Percentiles rank a stretch among this genome's conserved stretches.
Conservation (phyloP, 345 rosid species). For the Mangifera indica region DNA sequence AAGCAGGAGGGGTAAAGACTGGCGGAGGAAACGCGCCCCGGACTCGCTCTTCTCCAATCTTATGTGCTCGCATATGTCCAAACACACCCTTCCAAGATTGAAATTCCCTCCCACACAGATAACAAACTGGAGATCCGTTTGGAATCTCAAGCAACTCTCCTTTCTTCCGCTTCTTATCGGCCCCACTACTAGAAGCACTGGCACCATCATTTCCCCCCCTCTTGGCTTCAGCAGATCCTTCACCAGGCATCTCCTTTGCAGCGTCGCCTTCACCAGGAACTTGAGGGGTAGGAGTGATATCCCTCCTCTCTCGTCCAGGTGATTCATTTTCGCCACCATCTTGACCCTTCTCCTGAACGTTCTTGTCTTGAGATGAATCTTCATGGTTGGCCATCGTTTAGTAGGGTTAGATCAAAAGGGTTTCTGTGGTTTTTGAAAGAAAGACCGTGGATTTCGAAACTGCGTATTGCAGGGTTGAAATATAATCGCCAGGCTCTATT, state of each 20-base stretch:
- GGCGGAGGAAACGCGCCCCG: conserved; percentile 37
- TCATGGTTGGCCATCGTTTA: background rate
- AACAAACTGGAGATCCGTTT: conserved; percentile 17
- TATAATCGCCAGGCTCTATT: background rate
- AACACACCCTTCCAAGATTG: conserved; percentile 35
- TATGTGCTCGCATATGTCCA: conserved; percentile 40
- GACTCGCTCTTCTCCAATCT: conserved; percentile 7
- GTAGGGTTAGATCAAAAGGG: background rate
- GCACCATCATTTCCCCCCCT: background rate
- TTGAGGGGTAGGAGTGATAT: background rate
- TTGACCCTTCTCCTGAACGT: background rate
- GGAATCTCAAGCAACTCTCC: conserved; percentile 17
- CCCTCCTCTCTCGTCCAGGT: background rate
- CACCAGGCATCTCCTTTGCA: background rate
- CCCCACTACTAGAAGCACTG: conserved; percentile 5
- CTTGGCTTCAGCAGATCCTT: background rate
- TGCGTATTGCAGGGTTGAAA: background rate
- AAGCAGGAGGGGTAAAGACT: conserved; percentile 10
- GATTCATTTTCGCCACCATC: background rate
- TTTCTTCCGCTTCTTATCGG: background rate
- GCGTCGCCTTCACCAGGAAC: background rate
- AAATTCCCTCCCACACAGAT: conserved; percentile 24
- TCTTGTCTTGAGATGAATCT: background rate
- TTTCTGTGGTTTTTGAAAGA: background rate
- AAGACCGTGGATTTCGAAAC: background rate